phyloP scores from a whole-genome alignment of 345 rosid genomes.

The Boechera retrofracta region DNA sequence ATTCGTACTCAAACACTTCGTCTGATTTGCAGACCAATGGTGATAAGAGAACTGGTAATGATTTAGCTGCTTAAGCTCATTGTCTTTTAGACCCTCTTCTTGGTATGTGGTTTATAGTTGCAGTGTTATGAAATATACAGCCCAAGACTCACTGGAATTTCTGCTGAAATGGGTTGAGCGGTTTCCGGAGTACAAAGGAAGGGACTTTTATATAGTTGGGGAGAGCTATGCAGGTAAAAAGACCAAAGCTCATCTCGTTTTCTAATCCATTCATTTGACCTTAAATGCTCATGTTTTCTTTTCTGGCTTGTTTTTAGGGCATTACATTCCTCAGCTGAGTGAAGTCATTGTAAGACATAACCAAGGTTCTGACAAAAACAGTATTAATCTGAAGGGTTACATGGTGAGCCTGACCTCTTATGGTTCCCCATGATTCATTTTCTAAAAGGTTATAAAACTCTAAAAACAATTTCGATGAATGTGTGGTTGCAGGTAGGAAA shows the following conservation, averaged over 20 bases:
- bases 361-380: conserved; percentile 46
- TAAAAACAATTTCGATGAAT: conserved; percentile 12
- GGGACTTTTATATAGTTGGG: conserved; percentile 85
- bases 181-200: conserved; percentile 82
- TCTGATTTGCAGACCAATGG: conserved; percentile 63
- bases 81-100: conserved; percentile 19
- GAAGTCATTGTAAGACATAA: conserved; percentile 72
- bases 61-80: conserved; percentile 36
- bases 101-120: conserved; percentile 20
- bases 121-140: conserved; percentile 52
- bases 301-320: conserved; percentile 57
- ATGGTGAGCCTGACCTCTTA: conserved; percentile 59
- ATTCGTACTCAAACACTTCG: conserved; percentile 84
- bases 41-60: conserved; percentile 69
- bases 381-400: conserved; percentile 84
- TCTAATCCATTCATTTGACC: background rate
- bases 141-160: conserved; percentile 74
- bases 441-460: background rate
- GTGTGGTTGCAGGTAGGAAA: conserved; percentile 80
- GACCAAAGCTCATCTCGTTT: conserved; percentile 3
- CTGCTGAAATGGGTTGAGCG: conserved; percentile 88
- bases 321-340: conserved; percentile 95
- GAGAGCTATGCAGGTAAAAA: conserved; percentile 89
- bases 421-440: background rate
- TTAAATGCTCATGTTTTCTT: background rate